Base-by-base conservation (phyloP, 1,139 yeast genomes). In the Sugiyamaella novakii region DNA sequence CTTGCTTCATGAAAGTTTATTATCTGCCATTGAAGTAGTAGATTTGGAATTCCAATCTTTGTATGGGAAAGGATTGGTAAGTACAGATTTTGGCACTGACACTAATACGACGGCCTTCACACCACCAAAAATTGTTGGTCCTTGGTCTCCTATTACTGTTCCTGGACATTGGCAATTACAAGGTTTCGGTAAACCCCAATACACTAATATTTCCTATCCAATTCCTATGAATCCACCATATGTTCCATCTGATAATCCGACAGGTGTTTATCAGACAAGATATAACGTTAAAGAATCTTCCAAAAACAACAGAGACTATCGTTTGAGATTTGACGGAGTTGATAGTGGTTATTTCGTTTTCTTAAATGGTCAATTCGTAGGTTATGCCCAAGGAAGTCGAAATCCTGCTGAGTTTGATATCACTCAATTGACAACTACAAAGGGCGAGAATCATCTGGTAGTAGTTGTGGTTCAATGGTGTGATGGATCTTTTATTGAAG, bases 151-250 rank as follows among this genome's bases (percentile, higher is more conserved):
- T n/a, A 55, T 69, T 15, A 27, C 47, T 1, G 73, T 70, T 12
- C 73, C 73, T 2, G 71, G 72, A 7, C 68, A 67, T 49, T 69
- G 73, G 72, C 72, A 70, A 54, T 52, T 68, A 15, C 70, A 68
- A 51, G 72, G 71, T 4, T 61, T 52, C 44, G 71, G 70, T 11
- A 49, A 52, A 1, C 73, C 73, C 1, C 63, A 58, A 25, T 69
- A 69, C 49, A 69, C 72, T 14, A 69, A 69, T 50, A 58, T 60
- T 39, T 55, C 57, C 15, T 69, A 57, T 48, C 71, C 72, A 3
- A 60, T 70, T 53, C 67, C 69, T 5, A 61, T 62, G 33, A 63
- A 68, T 47, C 72, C 71, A 1, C 73, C 73, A 5, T 56, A 54
- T 49, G 69, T 68, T 7, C 69, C 72, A 1, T 51, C 64, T 10